Conservation (phyloP, 768 basidiomycete species). For the Macrolepiota fuliginosa region DNA sequence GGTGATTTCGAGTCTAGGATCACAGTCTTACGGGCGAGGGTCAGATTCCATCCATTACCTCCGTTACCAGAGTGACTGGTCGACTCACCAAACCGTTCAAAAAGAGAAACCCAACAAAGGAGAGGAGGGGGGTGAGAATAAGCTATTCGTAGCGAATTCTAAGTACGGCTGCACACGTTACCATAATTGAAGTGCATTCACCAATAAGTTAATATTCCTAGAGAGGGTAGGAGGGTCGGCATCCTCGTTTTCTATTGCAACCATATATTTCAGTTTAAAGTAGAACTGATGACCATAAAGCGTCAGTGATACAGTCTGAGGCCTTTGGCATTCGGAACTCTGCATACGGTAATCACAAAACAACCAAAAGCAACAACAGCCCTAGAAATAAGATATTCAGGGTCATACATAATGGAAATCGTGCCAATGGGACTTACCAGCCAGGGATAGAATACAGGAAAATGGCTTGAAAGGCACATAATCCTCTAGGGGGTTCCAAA, state of each 20-base stretch:
- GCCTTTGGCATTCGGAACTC: background rate
- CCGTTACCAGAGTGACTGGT: background rate
- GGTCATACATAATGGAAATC: background rate
- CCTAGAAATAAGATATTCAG: background rate
- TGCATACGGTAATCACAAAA: constrained; percentile 3
- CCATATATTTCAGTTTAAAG: background rate
- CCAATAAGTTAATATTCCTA: background rate
- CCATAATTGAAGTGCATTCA: background rate
- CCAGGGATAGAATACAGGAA: constrained; percentile 11
- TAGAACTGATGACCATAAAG: background rate
- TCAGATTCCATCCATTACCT: background rate
- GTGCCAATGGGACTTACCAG: background rate
- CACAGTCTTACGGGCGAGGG: background rate
- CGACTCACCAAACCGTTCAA: constrained; percentile 3
- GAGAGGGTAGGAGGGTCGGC: background rate
- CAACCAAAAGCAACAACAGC: constrained; percentile 6
- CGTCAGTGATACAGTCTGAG: background rate
- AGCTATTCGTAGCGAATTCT: background rate
- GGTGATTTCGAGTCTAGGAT: background rate
- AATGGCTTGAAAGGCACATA: constrained; percentile 8
- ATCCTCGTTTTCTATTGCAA: background rate
- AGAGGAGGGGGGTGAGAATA: background rate
- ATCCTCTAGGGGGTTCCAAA: background rate
- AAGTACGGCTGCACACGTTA: background rate
- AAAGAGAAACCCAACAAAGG: constrained; percentile 1